These are phyloP conservation scores for Amphichorda felina DNA, from an alignment of 2,329 filamentous ascomycete species.

Conservation along the genomic window DNA sequence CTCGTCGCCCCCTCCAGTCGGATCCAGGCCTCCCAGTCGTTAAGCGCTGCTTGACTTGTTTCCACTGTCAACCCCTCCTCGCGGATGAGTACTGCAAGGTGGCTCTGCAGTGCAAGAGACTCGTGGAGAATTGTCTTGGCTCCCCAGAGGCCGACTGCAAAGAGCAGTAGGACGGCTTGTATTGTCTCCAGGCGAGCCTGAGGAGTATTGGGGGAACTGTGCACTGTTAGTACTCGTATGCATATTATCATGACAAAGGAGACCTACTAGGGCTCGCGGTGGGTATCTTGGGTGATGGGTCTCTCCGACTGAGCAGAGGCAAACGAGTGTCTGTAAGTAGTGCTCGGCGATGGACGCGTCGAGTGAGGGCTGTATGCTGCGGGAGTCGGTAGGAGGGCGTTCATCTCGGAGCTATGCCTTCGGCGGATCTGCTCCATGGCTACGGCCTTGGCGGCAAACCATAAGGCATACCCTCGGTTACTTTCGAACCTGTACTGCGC, in stretches of 20 bases:
- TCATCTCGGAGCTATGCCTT: conserved; percentile 43
- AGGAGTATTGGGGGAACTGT: conserved; percentile 44
- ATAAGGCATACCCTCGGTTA: conserved; percentile 45
- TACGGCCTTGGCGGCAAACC: conserved; percentile 49
- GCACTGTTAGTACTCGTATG: background rate
- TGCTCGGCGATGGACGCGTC: conserved; percentile 44
- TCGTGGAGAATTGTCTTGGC: conserved; percentile 49
- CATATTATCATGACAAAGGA: background rate
- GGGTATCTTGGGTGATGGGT: conserved; percentile 44
- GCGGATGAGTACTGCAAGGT: conserved; percentile 43
- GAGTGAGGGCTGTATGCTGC: conserved; percentile 49
- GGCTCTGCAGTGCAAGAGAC: conserved; percentile 45
- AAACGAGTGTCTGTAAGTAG: conserved; percentile 45
- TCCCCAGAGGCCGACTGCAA: conserved; percentile 49
- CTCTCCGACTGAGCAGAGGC: conserved; percentile 45
- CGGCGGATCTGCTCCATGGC: conserved; percentile 46
- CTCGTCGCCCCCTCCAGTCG: conserved; percentile 42
- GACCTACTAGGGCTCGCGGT: conserved; percentile 46
- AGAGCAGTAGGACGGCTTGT: conserved; percentile 49
- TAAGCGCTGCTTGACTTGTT: conserved; percentile 28
- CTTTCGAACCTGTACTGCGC: conserved; percentile 55
- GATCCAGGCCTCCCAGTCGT: conserved; percentile 50
- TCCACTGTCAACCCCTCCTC: conserved; percentile 43
- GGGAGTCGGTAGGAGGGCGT: conserved; percentile 42
- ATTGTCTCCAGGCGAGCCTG: conserved; percentile 52